Evolutionary conservation across 2,329 filamentous ascomycete species (phyloP).

Genomic region (Berkeleyomyces basicola): DNA sequence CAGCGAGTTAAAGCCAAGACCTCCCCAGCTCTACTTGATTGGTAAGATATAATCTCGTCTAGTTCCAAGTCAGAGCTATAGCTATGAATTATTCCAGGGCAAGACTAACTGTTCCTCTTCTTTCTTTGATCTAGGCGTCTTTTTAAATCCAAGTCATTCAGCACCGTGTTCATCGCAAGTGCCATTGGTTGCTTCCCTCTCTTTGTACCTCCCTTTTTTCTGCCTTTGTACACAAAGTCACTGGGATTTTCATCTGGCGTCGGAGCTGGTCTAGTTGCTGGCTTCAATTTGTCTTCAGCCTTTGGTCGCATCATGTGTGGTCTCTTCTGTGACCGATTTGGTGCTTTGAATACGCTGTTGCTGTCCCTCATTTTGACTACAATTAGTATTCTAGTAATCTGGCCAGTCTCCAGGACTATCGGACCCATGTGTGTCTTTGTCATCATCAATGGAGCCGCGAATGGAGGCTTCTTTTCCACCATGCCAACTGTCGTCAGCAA

Average conservation of each 20-base stretch:
- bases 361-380: conserved; percentile 34
- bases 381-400: conserved; percentile 42
- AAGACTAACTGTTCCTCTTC: neutral
- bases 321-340: conserved; percentile 35
- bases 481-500: conserved; percentile 47
- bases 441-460: conserved; percentile 41
- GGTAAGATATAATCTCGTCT: conserved; percentile 20
- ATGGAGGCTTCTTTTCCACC: conserved; percentile 46
- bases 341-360: conserved; percentile 38
- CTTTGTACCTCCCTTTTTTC: conserved; percentile 44
- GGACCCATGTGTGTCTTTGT: conserved; percentile 39
- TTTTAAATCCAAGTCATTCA: conserved; percentile 35
- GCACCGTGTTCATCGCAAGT: conserved; percentile 35
- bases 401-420: conserved; percentile 40
- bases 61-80: neutral
- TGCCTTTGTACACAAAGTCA: conserved; percentile 38
- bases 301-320: conserved; percentile 39
- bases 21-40: conserved; percentile 30
- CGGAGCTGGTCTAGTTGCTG: conserved; percentile 41
- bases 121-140: conserved; percentile 24
- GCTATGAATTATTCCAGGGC: neutral
- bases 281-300: conserved; percentile 44
- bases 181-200: conserved; percentile 42
- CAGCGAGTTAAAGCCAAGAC: conserved; percentile 27
- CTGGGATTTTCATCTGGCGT: conserved; percentile 35